Percentiles rank a stretch among this genome's conserved stretches.
Evolutionary conservation across 148 eudicot species (phyloP).

Genomic region (Vaccinium darrowii): DNA sequence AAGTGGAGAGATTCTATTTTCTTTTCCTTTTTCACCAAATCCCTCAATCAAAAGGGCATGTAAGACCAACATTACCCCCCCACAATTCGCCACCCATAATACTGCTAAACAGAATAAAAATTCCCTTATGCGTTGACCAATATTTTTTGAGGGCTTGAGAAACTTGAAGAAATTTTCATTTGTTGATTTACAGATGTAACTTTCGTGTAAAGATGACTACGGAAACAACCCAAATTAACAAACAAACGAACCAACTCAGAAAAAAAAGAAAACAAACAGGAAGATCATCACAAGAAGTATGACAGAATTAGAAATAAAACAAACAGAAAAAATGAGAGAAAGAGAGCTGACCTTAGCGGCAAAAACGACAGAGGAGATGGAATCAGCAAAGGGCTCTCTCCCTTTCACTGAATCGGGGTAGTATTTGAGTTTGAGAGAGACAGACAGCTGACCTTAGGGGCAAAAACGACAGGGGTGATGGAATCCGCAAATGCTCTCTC

Average conservation of each 20-base stretch:
- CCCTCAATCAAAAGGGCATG: background rate
- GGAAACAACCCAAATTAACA: background rate
- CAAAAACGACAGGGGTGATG: no score
- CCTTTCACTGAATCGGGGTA: background rate
- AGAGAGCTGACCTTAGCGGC: background rate
- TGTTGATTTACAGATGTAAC: background rate
- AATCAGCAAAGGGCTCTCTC: background rate
- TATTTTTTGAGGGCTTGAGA: background rate
- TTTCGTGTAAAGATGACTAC: background rate
- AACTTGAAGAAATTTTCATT: background rate
- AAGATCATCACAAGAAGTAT: background rate
- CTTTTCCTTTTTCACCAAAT: background rate
- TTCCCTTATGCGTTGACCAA: background rate
- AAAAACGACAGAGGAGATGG: background rate
- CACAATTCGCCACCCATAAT: background rate
- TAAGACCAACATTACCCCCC: background rate
- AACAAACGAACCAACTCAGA: background rate
- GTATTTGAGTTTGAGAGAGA: background rate
- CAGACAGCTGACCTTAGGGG: background rate
- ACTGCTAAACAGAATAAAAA: background rate
- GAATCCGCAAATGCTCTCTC: no score
- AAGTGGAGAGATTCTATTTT: background rate
- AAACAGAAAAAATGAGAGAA: background rate
- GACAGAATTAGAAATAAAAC: background rate
- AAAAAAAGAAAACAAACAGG: background rate